Base-by-base conservation (phyloP, 805 yeast genomes). In the Lachancea fermentati region DNA sequence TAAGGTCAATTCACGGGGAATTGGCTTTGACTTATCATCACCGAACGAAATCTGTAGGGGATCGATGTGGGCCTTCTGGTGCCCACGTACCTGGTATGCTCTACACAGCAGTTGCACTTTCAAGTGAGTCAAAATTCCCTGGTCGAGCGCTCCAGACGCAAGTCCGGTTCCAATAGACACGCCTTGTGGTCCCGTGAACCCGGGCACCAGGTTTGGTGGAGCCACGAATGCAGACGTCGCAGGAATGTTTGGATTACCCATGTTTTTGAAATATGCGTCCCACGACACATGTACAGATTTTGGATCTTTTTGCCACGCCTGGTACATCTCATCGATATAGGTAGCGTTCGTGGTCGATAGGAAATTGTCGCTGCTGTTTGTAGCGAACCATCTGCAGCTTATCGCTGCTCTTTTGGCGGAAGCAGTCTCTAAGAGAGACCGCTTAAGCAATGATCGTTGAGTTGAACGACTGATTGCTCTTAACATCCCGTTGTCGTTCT, bases 31-130 rank as follows among this genome's bases (percentile, higher is more conserved):
- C 45, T 66, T 57, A 56, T 76, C 77, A 57, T 78, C 85, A 53
- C 93, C 97, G 60, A 80, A 85, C 14, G 89, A 78, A 58, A 91
- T 84, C 28, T 84, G 91, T 59, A 93, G 72, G n/a, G 99, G 99
- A 66, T 93, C 99, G 47, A 88, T 81, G 55, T 80, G 82, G 34
- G 97, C 97, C 71, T 85, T 86, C 65, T 81, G 84, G 66, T 93
- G 99, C 52, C 98, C 99, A 67, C 97, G 81, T 39, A 93, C 98
- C 72, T 93, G 98, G 69, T 89, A 93, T 22, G 98, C 98, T 66
- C 99, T 85, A 48, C 94, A 97, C 55, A 93, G 75, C 54, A 93
- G 77, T 73, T 93, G 99, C 13, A 88, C 94, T 66, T 93, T 93
- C 73, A 93, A 77, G 65, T 93, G 97, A 47, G 85, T 75, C 49